phyloP scores from a whole-genome alignment of 805 yeast species.

The Brettanomyces custersianus region DNA sequence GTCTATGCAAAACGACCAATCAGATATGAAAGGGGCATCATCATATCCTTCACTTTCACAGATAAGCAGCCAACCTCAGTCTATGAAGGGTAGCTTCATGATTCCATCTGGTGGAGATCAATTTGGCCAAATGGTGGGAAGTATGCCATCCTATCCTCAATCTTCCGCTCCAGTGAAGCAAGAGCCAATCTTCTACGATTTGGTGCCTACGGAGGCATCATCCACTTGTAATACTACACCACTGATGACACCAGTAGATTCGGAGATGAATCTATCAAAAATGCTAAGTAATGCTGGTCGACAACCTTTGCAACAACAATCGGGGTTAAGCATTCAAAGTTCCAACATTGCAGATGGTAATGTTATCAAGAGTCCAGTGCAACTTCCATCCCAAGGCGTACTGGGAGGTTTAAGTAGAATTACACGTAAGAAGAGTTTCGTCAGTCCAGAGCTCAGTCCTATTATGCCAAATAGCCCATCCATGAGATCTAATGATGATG shows the following conservation, averaged over 20 bases:
- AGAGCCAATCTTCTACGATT: constrained; percentile 2
- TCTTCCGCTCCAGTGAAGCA: background rate
- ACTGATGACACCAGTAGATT: constrained; percentile 1
- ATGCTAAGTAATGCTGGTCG: too few relatives aligned
- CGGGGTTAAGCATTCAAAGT: too few relatives aligned
- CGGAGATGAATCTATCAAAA: constrained; percentile 2
- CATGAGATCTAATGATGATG: background rate
- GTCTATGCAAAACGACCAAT: background rate
- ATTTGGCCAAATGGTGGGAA: background rate
- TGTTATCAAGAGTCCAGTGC: too few relatives aligned
- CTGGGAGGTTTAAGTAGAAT: too few relatives aligned
- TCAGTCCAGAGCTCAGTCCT: constrained; percentile 2
- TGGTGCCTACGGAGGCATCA: background rate
- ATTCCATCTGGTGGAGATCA: background rate
- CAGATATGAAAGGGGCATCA: background rate
- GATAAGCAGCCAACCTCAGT: background rate
- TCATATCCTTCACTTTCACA: background rate
- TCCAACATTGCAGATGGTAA: too few relatives aligned
- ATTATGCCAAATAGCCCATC: constrained; percentile 1
- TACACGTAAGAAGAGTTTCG: too few relatives aligned
- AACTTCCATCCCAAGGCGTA: too few relatives aligned
- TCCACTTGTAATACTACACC: constrained; percentile 3
- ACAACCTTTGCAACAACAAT: too few relatives aligned
- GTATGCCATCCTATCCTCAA: background rate
- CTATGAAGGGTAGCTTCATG: background rate